A percentile compares a stretch with the other conserved stretches of the same genome.
Evolutionary conservation across 768 basidiomycete genomes (phyloP).

Genomic region (Phanerochaete carnosa): DNA sequence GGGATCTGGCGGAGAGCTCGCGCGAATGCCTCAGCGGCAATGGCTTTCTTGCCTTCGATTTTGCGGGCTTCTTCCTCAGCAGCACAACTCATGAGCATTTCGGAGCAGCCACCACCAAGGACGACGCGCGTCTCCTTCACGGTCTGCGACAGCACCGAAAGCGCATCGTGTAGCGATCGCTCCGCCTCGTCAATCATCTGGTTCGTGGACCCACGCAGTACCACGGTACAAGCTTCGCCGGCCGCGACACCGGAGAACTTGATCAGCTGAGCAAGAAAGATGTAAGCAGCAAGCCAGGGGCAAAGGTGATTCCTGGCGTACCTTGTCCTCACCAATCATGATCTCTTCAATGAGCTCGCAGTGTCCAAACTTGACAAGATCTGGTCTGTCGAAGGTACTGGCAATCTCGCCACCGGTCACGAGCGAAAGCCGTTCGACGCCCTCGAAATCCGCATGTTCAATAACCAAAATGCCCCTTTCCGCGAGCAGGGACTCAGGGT

Average conservation of each 20-base stretch:
- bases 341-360: slow-evolving; percentile 98
- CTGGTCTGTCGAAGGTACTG: slow-evolving; percentile 90
- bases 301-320: slow-evolving; percentile 27
- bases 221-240: slow-evolving; percentile 96
- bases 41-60: slow-evolving; percentile 91
- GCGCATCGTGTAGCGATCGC: slow-evolving; percentile 94
- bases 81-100: slow-evolving; percentile 96
- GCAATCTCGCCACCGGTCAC: slow-evolving; percentile 99
- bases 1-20: slow-evolving; percentile 92
- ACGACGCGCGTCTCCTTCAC: slow-evolving; percentile 95
- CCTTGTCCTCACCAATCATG: slow-evolving; percentile 99
- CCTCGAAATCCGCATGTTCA: slow-evolving; percentile 99
- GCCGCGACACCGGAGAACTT: slow-evolving; percentile 99
- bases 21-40: slow-evolving; percentile 91
- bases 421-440: slow-evolving; percentile 91
- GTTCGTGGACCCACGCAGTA: slow-evolving; percentile 93
- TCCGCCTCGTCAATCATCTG: slow-evolving; percentile 99
- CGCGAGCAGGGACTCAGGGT: slow-evolving; percentile 92
- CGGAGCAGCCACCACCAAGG: slow-evolving; percentile 95
- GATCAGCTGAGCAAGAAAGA: slow-evolving; percentile 67
- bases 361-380: slow-evolving; percentile 86
- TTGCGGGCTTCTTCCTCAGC: slow-evolving; percentile 85
- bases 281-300: not conserved
- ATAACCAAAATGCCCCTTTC: slow-evolving; percentile 95
- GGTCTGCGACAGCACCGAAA: slow-evolving; percentile 95